A percentile compares a stretch with the other conserved stretches of the same genome.
These are phyloP conservation scores for Wickerhamiella parazyma DNA, from an alignment of 805 yeast species.

Conservation along the genomic window DNA sequence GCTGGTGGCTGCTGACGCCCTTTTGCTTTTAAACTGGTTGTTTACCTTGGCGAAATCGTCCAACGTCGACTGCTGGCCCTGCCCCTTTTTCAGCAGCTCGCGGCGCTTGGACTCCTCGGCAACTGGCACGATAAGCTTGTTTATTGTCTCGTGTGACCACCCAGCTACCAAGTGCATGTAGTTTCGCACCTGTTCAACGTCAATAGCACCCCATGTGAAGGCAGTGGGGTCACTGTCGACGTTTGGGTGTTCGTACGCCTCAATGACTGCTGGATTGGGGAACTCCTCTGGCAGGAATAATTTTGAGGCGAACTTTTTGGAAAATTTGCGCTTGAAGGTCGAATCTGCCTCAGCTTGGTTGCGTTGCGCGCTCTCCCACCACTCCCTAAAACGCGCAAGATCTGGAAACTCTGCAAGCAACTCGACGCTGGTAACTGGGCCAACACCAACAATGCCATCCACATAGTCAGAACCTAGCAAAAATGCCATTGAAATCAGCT, in stretches of 20 bases:
- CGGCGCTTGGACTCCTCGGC: constrained; percentile 55
- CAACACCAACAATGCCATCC: constrained; percentile 81
- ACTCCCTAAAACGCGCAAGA: constrained; percentile 30
- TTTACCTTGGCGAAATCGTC: constrained; percentile 19
- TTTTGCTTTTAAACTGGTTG: constrained; percentile 20
- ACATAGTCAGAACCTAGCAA: constrained; percentile 92
- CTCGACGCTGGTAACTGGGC: constrained; percentile 88
- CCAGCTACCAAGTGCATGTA: constrained; percentile 59
- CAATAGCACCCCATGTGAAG: constrained; percentile 86
- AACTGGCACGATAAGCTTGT: constrained; percentile 75
- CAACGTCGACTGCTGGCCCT: constrained; percentile 15
- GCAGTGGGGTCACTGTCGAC: constrained; percentile 69
- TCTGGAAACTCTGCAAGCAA: constrained; percentile 71
- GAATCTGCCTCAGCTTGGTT: constrained; percentile 23
- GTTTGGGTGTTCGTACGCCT: constrained; percentile 68
- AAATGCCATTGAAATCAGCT: constrained; percentile 67
- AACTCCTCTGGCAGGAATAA: constrained; percentile 46
- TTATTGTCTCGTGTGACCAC: constrained; percentile 66
- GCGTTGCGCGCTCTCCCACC: constrained; percentile 44
- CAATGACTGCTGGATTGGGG: constrained; percentile 54
- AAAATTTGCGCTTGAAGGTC: constrained; percentile 34
- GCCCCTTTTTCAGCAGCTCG: constrained; percentile 14
- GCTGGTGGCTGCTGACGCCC: constrained; percentile 18
- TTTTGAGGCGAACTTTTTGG: constrained; percentile 46
- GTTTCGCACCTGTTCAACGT: constrained; percentile 60